These are phyloP conservation scores for Solanum habrochaites DNA, from an alignment of 257 asterid species.

Conservation along the genomic window DNA sequence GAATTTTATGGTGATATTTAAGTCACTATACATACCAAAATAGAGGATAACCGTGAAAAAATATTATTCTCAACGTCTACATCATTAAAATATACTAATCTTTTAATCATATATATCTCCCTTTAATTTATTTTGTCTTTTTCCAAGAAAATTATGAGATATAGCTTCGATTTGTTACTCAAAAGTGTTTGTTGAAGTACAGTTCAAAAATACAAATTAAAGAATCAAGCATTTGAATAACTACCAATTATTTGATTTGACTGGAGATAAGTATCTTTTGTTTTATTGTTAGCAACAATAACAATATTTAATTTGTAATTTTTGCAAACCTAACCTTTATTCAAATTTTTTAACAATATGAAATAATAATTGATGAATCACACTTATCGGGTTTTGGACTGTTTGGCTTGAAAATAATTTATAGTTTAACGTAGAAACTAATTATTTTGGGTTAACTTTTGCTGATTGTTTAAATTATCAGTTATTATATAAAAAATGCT, in stretches of 20 bases:
- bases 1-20: neutral
- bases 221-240: neutral
- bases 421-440: too few relatives aligned
- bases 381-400: too few relatives aligned
- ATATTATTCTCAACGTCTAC: neutral
- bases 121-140: neutral
- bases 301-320: neutral
- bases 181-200: neutral
- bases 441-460: neutral
- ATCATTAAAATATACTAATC: neutral
- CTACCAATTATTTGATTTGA: neutral
- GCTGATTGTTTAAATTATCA: neutral
- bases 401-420: neutral
- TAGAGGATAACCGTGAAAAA: neutral
- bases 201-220: neutral
- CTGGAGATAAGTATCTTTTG: neutral
- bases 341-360: neutral
- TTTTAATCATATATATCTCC: neutral
- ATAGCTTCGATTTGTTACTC: neutral
- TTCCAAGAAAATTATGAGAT: neutral
- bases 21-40: neutral
- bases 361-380: neutral
- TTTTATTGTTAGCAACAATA: neutral
- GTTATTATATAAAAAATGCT: neutral
- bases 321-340: neutral